Evolutionary conservation across 148 eudicot genomes (phyloP).

Genomic region (Heliosperma pusillum): DNA sequence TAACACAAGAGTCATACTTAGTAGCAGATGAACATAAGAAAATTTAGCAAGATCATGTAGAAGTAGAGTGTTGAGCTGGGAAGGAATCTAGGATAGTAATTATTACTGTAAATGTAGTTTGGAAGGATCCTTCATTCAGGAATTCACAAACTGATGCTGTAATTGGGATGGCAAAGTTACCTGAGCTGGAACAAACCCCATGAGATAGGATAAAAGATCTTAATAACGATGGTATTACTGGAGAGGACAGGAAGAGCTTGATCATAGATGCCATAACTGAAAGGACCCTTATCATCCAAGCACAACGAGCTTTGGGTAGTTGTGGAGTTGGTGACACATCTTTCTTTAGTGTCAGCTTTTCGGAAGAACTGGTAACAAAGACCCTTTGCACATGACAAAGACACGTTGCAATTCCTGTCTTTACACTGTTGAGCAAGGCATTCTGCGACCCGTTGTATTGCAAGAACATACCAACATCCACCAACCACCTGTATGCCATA

Average conservation of each 20-base stretch:
- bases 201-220: constrained; percentile 81
- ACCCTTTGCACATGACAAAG: constrained; percentile 65
- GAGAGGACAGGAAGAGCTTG: constrained; percentile 77
- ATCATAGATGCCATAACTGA: constrained; percentile 62
- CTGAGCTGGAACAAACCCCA: constrained; percentile 89
- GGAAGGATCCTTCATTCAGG: too few relatives aligned
- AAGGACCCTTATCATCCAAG: constrained; percentile 56
- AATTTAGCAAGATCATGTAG: too few relatives aligned
- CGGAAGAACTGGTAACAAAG: constrained; percentile 51
- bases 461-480: constrained; percentile 93
- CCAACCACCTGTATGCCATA: constrained; percentile 61
- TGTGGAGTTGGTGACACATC: constrained; percentile 49
- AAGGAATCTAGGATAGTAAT: too few relatives aligned
- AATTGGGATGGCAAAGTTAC: constrained; percentile 27
- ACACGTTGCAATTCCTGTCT: constrained; percentile 37
- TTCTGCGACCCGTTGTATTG: constrained; percentile 73
- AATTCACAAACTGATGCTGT: too few relatives aligned
- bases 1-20: too few relatives aligned
- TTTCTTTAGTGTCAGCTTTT: constrained; percentile 24
- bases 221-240: constrained; percentile 60
- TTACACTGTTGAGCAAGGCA: constrained; percentile 71
- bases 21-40: too few relatives aligned
- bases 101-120: too few relatives aligned
- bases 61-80: too few relatives aligned
- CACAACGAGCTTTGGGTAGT: constrained; percentile 41